phyloP scores from a whole-genome alignment of 495 filamentous ascomycete genomes.

The Aspergillus kassunensis region DNA sequence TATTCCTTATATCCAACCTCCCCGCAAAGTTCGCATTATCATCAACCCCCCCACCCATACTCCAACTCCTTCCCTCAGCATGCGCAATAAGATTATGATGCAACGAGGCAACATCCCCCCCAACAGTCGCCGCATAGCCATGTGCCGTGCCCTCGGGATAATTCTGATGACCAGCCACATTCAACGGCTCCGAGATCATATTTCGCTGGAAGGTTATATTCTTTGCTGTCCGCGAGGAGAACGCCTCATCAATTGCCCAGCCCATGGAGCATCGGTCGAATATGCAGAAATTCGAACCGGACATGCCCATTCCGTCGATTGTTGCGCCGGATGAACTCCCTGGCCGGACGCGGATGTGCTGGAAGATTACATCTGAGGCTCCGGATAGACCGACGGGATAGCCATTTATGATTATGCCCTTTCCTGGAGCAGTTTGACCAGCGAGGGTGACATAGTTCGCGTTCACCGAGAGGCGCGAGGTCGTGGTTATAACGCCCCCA shows the following conservation, averaged over 20 bases:
- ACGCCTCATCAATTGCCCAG: constrained; percentile 8
- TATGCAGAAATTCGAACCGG: constrained; percentile 13
- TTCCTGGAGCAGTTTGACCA: constrained; percentile 10
- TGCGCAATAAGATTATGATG: constrained; percentile 13
- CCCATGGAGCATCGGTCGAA: constrained; percentile 10
- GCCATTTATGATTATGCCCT: constrained; percentile 7
- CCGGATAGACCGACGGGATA: constrained; percentile 8
- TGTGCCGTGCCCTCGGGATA: constrained; percentile 11
- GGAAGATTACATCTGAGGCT: constrained; percentile 9
- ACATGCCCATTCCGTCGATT: constrained; percentile 9
- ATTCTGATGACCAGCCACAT: constrained; percentile 12
- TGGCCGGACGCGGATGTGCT: constrained; percentile 2
- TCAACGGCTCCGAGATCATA: constrained; percentile 13
- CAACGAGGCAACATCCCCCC: constrained; percentile 4
- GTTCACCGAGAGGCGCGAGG: constrained; percentile 1
- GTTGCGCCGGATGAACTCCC: constrained; percentile 2
- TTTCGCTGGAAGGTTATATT: constrained; percentile 13
- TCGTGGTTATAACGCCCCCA: constrained; percentile 4
- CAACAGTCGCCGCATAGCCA: constrained; percentile 13
- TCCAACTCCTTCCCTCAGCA: constrained; percentile 12
- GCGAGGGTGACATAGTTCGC: constrained; percentile 7
- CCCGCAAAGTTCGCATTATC: constrained; percentile 8
- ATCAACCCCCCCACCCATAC: constrained; percentile 13
- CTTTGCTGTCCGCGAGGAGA: constrained; percentile 2
- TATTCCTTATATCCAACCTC: constrained; percentile 11